Conservation (phyloP, 805 yeast genomes). For the Deakozyma indianensis region DNA sequence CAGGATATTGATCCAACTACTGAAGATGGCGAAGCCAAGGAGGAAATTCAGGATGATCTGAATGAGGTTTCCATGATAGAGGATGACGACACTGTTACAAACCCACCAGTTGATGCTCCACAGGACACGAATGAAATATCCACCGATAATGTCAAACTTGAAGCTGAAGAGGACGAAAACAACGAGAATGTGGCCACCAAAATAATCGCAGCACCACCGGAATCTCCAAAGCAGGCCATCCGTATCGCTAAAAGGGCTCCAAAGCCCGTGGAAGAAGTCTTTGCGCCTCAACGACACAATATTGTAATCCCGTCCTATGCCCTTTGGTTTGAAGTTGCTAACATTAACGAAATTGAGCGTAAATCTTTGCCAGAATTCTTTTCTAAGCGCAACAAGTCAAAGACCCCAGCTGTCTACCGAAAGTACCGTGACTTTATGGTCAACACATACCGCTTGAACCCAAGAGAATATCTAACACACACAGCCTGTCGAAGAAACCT, state of each 20-base stretch:
- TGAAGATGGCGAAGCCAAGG: not conserved
- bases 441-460: slow-evolving; percentile 75
- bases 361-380: slow-evolving; percentile 84
- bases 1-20: not conserved
- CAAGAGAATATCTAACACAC: slow-evolving; percentile 75
- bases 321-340: slow-evolving; percentile 66
- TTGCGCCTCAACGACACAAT: slow-evolving; percentile 56
- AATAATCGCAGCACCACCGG: not conserved
- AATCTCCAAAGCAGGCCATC: slow-evolving; percentile 2
- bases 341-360: slow-evolving; percentile 62
- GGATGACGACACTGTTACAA: not conserved
- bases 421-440: slow-evolving; percentile 82
- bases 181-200: not conserved
- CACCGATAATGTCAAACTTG: not conserved
- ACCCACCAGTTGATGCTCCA: not conserved
- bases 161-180: not conserved
- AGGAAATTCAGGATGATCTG: too few relatives aligned
- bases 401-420: slow-evolving; percentile 68
- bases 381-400: slow-evolving; percentile 42
- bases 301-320: slow-evolving; percentile 80
- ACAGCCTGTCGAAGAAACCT: slow-evolving; percentile 85
- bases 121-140: too few relatives aligned
- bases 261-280: slow-evolving; percentile 2
- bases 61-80: too few relatives aligned
- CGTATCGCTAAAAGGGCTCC: slow-evolving; percentile 2